A percentile compares a stretch with the other conserved stretches of the same genome.
These are phyloP conservation scores for Yarrowia sp. DNA, from an alignment of 805 yeast species.

Conservation along the genomic window DNA sequence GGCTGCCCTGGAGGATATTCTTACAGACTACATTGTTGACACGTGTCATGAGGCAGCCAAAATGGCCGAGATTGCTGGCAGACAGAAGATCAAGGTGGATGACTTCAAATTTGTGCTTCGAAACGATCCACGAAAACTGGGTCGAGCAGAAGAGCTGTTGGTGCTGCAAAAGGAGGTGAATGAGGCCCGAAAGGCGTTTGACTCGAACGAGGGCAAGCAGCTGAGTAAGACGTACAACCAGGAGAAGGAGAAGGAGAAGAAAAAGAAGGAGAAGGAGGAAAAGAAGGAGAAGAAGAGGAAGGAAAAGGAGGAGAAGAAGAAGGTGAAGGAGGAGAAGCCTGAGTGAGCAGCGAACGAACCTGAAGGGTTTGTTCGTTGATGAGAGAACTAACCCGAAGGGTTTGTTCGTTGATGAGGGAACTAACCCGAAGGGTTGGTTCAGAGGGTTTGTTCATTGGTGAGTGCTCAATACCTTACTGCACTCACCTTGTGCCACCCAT, in stretches of 20 bases:
- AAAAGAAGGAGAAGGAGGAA: conserved; percentile 47
- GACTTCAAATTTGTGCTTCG: conserved; percentile 75
- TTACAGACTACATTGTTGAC: conserved; percentile 67
- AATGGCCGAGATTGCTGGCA: conserved; percentile 58
- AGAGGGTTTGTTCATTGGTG: too few species aligned
- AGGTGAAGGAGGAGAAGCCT: conserved; percentile 18
- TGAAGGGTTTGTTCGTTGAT: too few species aligned
- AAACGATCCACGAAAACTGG: conserved; percentile 69
- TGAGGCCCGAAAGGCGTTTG: conserved; percentile 72
- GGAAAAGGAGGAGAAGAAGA: conserved; percentile 48
- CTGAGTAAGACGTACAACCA: conserved; percentile 46
- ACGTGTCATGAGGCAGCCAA: conserved; percentile 63
- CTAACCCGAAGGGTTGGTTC: too few species aligned
- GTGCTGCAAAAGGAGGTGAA: conserved; percentile 65
- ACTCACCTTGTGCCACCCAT: too few species aligned
- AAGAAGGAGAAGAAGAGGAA: conserved; percentile 47
- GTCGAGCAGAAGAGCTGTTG: conserved; percentile 71
- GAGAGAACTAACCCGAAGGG: too few species aligned
- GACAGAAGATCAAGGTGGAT: conserved; percentile 72
- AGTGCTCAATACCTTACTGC: too few species aligned
- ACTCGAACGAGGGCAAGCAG: conserved; percentile 62
- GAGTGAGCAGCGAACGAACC: neutral
- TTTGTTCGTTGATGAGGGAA: too few species aligned
- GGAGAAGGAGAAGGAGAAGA: conserved; percentile 44
- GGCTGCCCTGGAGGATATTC: conserved; percentile 69